Evolutionary conservation across 2,329 filamentous ascomycete species (phyloP), one percentile per base, ranked within the genome.

Genomic region (Pseudogymnoascus sp.): DNA sequence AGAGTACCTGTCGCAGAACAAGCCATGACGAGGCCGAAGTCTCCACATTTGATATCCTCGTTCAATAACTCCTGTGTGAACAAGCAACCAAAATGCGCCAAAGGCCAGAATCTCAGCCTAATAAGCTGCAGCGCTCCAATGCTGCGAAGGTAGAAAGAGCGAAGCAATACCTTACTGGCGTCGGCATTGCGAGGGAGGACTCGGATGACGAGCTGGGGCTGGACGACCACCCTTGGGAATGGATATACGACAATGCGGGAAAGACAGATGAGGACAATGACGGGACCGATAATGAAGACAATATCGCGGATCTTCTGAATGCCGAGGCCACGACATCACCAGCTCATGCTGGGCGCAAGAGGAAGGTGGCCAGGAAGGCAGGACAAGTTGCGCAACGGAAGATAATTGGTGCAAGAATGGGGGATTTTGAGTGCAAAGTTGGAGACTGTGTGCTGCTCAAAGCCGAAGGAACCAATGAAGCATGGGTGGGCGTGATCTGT

Each of bases 401-500:
- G 63, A 96, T 97, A 50, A 75, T 95, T 42, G 95, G 91, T 3
- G 95, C 93, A 18, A 85, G 85, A 25, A 92, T 92, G 82, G 93
- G 92, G 23, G 80, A 75, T 11, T 96, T 97, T 67, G 83, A 89
- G 72, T 96, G 92, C 76, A 82, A 78, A 62, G 74, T 96, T 38
- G 95, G 95, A 50, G 92, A 99, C 72, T 84, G 86, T 18, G 88
- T 97, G 37, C 80, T 97, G 42, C 81, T 99, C 63, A 96, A 96
- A 75, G 91, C 93, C 1, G 91, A 96, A 40, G 91, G 90, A 3
- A 84, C 85, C 42, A 91, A 91, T 67, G 91, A 96, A 70, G 89
- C 92, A 10, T 99, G 95, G 93, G 89, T 96, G 2, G 95, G 91
- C 36, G 86, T 99, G 66, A 89, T 97, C 61, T 89, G 88, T 70